Conservation (phyloP, 2,329 filamentous ascomycete species). For the Aureobasidium sp. region DNA sequence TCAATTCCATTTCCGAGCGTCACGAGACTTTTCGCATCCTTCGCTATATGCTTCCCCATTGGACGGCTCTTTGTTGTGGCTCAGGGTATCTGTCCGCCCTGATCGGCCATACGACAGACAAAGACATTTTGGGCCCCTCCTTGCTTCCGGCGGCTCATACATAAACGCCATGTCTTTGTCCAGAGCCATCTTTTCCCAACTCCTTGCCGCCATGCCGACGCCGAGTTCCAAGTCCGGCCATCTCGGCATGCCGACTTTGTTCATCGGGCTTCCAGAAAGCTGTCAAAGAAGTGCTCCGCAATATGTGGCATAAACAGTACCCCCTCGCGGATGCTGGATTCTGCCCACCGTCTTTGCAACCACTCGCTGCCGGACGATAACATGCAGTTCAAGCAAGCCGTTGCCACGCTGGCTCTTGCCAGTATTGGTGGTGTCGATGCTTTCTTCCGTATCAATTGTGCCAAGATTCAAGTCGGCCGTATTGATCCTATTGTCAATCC, state of each 20-base stretch:
- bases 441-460: slow-evolving; percentile 32
- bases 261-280: neutral
- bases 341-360: neutral
- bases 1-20: neutral
- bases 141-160: neutral
- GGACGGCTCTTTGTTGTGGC: neutral
- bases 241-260: slow-evolving; percentile 14
- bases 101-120: neutral
- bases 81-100: neutral
- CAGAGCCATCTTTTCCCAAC: neutral
- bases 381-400: neutral
- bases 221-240: slow-evolving; percentile 11
- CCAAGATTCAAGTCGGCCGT: slow-evolving; percentile 29
- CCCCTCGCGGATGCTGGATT: neutral
- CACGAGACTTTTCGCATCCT: neutral
- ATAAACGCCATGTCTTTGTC: neutral
- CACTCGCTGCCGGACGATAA: neutral
- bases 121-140: neutral
- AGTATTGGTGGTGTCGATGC: slow-evolving; percentile 21
- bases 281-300: neutral
- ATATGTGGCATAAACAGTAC: neutral
- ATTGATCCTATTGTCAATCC: slow-evolving; percentile 32
- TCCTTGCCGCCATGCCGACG: slow-evolving; percentile 8
- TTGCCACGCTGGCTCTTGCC: neutral
- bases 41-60: neutral